These are phyloP conservation scores for Russula griseocarnosa DNA, from an alignment of 768 basidiomycete genomes.

Conservation along the genomic window DNA sequence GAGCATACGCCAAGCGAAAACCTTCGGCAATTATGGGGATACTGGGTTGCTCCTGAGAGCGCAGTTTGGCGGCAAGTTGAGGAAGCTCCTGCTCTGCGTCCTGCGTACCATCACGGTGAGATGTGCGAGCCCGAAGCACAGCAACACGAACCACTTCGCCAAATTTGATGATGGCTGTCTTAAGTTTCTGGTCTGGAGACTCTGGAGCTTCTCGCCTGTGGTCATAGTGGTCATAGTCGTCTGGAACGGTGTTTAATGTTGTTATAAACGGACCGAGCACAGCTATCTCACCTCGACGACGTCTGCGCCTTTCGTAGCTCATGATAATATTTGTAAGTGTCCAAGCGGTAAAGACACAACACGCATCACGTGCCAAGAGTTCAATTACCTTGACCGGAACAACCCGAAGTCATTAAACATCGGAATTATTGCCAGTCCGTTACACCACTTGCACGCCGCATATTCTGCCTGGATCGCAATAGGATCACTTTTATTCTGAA, in stretches of 20 bases:
- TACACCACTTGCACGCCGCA: background rate
- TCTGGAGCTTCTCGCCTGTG: slow-evolving; percentile 61
- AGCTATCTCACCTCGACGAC: slow-evolving; percentile 30
- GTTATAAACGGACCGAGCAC: slow-evolving; percentile 3
- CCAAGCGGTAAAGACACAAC: background rate
- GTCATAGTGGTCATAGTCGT: slow-evolving; percentile 60
- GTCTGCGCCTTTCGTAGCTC: slow-evolving; percentile 51
- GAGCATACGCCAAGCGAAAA: slow-evolving; percentile 60
- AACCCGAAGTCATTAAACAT: slow-evolving; percentile 11
- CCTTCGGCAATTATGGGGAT: slow-evolving; percentile 68
- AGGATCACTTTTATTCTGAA: background rate
- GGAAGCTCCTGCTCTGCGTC: slow-evolving; percentile 68
- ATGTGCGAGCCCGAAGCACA: background rate
- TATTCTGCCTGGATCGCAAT: background rate
- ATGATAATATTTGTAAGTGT: slow-evolving; percentile 34
- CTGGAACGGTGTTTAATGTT: slow-evolving; percentile 36
- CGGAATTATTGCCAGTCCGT: background rate
- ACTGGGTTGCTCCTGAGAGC: slow-evolving; percentile 53
- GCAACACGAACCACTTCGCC: slow-evolving; percentile 71
- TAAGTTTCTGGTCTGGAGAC: slow-evolving; percentile 69
- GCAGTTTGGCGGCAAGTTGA: slow-evolving; percentile 60
- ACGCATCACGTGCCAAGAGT: slow-evolving; percentile 10
- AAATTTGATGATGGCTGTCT: slow-evolving; percentile 60
- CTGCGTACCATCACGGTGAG: slow-evolving; percentile 37
- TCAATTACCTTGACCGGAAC: background rate